phyloP scores from a whole-genome alignment of 331 rosid species.

The Pyracantha coccinea region DNA sequence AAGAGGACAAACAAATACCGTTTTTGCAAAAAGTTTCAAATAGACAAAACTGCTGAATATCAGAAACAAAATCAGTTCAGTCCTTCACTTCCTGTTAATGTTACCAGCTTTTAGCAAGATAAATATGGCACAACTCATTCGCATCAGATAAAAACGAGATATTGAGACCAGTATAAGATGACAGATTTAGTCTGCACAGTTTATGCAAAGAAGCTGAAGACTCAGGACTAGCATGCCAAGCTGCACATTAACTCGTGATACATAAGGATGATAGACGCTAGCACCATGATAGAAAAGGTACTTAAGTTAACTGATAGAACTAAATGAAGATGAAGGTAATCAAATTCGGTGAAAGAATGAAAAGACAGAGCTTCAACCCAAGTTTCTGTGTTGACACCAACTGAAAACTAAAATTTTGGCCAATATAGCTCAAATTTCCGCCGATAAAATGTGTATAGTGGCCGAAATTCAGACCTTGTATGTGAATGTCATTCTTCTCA shows the following conservation, averaged over 20 bases:
- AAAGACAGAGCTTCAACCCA: background rate
- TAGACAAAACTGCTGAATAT: background rate
- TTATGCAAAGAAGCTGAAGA: background rate
- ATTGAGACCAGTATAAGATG: background rate
- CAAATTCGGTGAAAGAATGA: background rate
- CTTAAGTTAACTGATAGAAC: background rate
- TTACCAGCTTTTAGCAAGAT: background rate
- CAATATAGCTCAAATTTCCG: background rate
- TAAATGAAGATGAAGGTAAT: background rate
- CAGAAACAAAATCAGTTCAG: background rate
- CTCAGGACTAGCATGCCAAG: background rate
- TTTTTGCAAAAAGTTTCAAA: background rate
- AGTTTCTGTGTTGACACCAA: background rate
- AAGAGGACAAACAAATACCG: background rate
- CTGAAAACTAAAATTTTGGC: background rate
- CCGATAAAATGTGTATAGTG: rapidly evolving
- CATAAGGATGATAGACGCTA: background rate
- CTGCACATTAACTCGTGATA: background rate
- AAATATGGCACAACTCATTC: background rate
- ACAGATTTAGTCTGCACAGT: background rate
- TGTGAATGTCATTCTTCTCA: background rate
- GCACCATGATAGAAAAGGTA: background rate
- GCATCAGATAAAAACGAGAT: background rate
- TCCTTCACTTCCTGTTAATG: background rate
- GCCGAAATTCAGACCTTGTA: background rate